Percentiles rank a stretch among this genome's conserved stretches.
phyloP scores from a whole-genome alignment of 768 basidiomycete species.

The Xerocomellus dryophilus region DNA sequence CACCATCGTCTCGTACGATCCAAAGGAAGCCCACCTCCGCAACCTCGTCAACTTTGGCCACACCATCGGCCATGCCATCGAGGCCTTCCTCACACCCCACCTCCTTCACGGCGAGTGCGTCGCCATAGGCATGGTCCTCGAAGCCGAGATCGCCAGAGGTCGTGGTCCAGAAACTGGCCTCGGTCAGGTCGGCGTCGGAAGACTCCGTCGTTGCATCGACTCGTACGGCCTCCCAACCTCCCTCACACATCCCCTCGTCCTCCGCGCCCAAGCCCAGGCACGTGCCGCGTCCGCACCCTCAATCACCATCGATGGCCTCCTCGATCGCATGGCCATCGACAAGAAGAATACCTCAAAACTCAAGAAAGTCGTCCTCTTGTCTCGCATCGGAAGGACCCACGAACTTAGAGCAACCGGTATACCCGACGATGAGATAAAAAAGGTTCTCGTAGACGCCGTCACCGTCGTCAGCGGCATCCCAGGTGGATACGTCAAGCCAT shows the following conservation, averaged over 20 bases:
- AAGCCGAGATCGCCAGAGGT: conserved; percentile 88
- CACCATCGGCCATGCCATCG: conserved; percentile 97
- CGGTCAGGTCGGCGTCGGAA: conserved; percentile 87
- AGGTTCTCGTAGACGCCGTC: conserved; percentile 77
- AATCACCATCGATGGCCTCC: conserved; percentile 68
- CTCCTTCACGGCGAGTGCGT: conserved; percentile 98
- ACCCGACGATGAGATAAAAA: conserved; percentile 73
- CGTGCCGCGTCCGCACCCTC: conserved; percentile 17
- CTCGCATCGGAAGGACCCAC: conserved; percentile 85
- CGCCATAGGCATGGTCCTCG: conserved; percentile 92
- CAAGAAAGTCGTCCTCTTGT: conserved; percentile 93
- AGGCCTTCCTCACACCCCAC: conserved; percentile 89
- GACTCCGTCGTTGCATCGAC: conserved; percentile 82
- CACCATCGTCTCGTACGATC: conserved; percentile 95
- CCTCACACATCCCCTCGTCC: conserved; percentile 67
- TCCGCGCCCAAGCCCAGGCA: conserved; percentile 35
- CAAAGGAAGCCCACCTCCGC: conserved; percentile 93
- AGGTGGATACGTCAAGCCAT: conserved; percentile 27
- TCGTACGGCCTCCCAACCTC: conserved; percentile 89
- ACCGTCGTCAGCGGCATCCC: conserved; percentile 71
- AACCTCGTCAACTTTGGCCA: conserved; percentile 99
- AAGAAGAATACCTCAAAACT: conserved; percentile 87
- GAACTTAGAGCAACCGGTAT: conserved; percentile 91
- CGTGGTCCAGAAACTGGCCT: conserved; percentile 64
- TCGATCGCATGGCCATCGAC: conserved; percentile 94